A percentile compares a stretch with the other conserved stretches of the same genome.
These are phyloP conservation scores for Tolypocladium tropicale DNA, from an alignment of 2,329 filamentous ascomycete genomes.

Conservation along the genomic window DNA sequence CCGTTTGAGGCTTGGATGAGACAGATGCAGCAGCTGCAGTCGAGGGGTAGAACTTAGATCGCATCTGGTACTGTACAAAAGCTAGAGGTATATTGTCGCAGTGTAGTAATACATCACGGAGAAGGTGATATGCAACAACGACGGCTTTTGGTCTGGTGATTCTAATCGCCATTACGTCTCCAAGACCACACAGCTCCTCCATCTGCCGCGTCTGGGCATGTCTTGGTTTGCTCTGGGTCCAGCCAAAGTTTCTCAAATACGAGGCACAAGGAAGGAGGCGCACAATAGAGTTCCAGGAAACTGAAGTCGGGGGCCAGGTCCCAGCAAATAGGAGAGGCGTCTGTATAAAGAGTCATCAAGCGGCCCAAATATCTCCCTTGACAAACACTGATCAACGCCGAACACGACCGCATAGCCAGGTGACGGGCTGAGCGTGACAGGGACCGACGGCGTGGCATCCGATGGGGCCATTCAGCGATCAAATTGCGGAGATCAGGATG, in stretches of 20 bases:
- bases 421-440: neutral
- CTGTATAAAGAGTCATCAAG: neutral
- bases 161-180: no score
- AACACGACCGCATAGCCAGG: neutral
- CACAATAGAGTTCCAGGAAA: neutral
- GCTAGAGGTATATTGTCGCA: no score
- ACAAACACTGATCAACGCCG: neutral
- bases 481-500: neutral
- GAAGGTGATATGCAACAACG: no score
- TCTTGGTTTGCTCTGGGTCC: no score
- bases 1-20: constrained; percentile 2
- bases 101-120: no score
- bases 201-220: neutral
- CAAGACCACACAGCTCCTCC: neutral
- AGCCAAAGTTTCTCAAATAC: neutral
- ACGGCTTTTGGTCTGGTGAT: no score
- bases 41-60: no score
- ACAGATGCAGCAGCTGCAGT: neutral
- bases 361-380: neutral
- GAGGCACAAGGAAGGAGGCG: neutral
- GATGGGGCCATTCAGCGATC: neutral
- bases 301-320: neutral
- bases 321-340: neutral
- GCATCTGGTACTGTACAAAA: no score
- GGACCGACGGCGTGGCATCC: neutral